phyloP scores from a whole-genome alignment of 495 filamentous ascomycete species.

The Staphylotrichum longicolle region DNA sequence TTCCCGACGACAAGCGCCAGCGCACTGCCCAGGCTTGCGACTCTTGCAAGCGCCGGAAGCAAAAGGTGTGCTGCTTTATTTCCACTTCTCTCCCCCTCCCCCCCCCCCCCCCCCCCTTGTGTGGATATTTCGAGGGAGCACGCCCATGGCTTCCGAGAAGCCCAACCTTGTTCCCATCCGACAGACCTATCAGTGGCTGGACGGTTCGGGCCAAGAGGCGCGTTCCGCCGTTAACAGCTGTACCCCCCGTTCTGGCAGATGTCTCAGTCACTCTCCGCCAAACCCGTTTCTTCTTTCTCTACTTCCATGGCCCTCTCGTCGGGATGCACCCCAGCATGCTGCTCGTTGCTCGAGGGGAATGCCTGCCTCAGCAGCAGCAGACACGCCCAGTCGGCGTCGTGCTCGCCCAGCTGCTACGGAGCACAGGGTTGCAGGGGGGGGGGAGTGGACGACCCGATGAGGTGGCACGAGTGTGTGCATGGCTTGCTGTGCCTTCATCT shows the following conservation, averaged over 20 bases:
- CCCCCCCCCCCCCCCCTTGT: conserved; percentile 12
- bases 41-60: conserved; percentile 74
- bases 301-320: conserved; percentile 2
- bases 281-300: conserved; percentile 3
- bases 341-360: conserved; percentile 13
- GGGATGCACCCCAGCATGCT: conserved; percentile 15
- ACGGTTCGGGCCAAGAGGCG: neutral
- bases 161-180: conserved; percentile 1
- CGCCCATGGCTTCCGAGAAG: neutral
- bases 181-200: neutral
- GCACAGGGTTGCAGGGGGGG: conserved; percentile 24
- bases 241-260: conserved; percentile 9
- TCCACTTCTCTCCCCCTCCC: conserved; percentile 20
- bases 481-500: neutral
- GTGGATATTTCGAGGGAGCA: neutral
- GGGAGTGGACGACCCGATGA: neutral
- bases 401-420: conserved; percentile 26
- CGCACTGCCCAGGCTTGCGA: conserved; percentile 69
- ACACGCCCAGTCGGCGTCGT: conserved; percentile 15
- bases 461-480: conserved; percentile 29
- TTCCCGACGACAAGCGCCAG: conserved; percentile 62
- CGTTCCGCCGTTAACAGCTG: neutral
- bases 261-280: conserved; percentile 16
- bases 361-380: conserved; percentile 19
- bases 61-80: conserved; percentile 56